These are phyloP conservation scores for Shiraia sp. DNA, from an alignment of 2,329 filamentous ascomycete species.

Conservation along the genomic window DNA sequence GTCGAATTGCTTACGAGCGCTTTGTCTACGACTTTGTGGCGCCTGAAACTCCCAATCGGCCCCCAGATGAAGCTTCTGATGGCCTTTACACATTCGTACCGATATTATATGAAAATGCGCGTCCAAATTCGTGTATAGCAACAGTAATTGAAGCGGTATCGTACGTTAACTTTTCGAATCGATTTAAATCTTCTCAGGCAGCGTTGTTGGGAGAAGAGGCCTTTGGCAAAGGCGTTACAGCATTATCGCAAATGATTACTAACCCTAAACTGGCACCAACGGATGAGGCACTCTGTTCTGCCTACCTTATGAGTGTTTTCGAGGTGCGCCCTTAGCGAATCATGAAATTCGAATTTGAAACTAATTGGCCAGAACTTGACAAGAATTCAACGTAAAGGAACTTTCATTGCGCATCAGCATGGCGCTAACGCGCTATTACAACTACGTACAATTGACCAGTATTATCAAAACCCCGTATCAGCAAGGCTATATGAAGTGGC, in stretches of 20 bases:
- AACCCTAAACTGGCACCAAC: conserved; percentile 23
- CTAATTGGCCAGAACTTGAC: conserved; percentile 26
- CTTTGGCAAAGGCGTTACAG: conserved; percentile 23
- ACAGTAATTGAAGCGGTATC: conserved; percentile 29
- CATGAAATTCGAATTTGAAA: background rate
- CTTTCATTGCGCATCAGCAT: conserved; percentile 29
- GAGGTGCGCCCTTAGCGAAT: conserved; percentile 25
- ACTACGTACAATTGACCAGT: conserved; percentile 28
- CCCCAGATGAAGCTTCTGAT: conserved; percentile 23
- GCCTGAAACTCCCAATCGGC: conserved; percentile 18
- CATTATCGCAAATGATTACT: conserved; percentile 27
- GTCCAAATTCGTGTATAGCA: conserved; percentile 26
- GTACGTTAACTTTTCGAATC: conserved; percentile 33
- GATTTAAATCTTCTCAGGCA: conserved; percentile 29
- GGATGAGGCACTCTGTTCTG: conserved; percentile 29
- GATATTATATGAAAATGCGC: conserved; percentile 22
- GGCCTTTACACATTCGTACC: conserved; percentile 34
- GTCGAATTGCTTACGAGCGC: conserved; percentile 32
- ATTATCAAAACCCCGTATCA: conserved; percentile 27
- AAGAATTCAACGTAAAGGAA: conserved; percentile 19
- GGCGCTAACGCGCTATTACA: conserved; percentile 34
- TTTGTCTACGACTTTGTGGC: conserved; percentile 39
- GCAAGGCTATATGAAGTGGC: conserved; percentile 32
- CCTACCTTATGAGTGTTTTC: conserved; percentile 35
- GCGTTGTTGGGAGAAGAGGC: conserved; percentile 25